Percentiles rank a stretch among this genome's conserved stretches.
Evolutionary conservation across 169 alveolate species (phyloP).

Genomic region (Plasmodium cynomolgi): DNA sequence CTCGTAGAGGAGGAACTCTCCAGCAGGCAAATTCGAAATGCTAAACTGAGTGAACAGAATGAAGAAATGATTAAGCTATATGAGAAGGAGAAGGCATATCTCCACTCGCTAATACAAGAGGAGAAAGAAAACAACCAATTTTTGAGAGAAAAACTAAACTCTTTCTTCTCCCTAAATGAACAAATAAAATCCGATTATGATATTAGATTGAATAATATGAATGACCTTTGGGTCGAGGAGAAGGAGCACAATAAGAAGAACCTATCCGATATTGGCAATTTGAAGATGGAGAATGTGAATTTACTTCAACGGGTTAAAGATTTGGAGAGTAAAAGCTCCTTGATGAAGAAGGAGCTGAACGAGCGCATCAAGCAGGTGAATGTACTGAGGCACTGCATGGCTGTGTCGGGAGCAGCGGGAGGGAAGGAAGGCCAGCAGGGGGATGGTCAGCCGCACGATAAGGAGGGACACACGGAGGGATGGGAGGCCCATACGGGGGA

Average conservation of each 20-base stretch:
- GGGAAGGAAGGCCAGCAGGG: background rate
- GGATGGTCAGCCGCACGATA: background rate
- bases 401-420: background rate
- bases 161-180: conserved; percentile 12
- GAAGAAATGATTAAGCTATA: conserved; percentile 28
- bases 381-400: background rate
- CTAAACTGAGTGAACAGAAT: conserved; percentile 10
- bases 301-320: conserved; percentile 14
- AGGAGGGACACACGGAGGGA: too few relatives aligned
- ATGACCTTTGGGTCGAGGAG: conserved; percentile 56
- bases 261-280: background rate
- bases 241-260: conserved; percentile 45
- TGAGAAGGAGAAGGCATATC: conserved; percentile 42
- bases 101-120: conserved; percentile 45
- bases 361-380: conserved; percentile 50
- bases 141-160: conserved; percentile 36
- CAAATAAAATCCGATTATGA: conserved; percentile 32
- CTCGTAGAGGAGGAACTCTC: conserved; percentile 20
- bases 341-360: conserved; percentile 13
- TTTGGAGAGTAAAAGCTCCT: background rate
- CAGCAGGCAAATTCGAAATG: background rate
- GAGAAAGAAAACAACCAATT: conserved; percentile 21
- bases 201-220: conserved; percentile 23
- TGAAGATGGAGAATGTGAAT: conserved; percentile 22
- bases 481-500: too few relatives aligned